Evolutionary conservation across 1,139 yeast genomes (phyloP), one percentile per base, ranked within the genome.

Genomic region (Pichia sp.): DNA sequence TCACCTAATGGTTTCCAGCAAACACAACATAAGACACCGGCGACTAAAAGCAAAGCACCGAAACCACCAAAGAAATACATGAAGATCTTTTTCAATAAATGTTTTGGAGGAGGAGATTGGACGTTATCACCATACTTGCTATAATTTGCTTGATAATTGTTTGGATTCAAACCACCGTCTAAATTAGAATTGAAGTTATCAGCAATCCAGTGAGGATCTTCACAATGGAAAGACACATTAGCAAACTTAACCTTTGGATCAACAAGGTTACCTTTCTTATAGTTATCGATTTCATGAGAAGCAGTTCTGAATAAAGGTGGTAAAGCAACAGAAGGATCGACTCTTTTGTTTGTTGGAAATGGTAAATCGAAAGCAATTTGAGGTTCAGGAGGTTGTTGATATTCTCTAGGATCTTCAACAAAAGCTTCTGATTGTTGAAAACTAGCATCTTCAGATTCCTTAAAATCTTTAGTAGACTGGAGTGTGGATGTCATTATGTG

Each of bases 1-100:
- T 72, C 61, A 15, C 81, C 79, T 42, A 76, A 62, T 1, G 81
- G 81, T 51, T 73, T 74, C 77, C 79, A 77, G 33, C 73, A 63
- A 36, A 77, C 59, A 44, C 72, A 66, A 53, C 75, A 73, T 35
- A 76, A 63, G n/a, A 76, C 59, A 44, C 76, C 79, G 52, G 75
- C 77, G 38, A 65, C 59, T 51, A 74, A 59, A 40, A 77, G 63
- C 42, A 77, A 60, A 1, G 67, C 56, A 34, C 82, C 79, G 57
- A 76, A 76, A 3, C 81, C 81, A 46, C 80, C 79, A 62, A 76
- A 76, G 45, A 72, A 62, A 57, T 76, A 73, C 49, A 63, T 53
- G 42, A 72, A 63, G 4, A 71, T 46, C 53, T 67, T 71, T 54
- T 58, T 66, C 32, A 65, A 45, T 45, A 67, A 58, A 28, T 69